Base-by-base conservation (phyloP, 495 filamentous ascomycete genomes). In the Xylaria cubensis region DNA sequence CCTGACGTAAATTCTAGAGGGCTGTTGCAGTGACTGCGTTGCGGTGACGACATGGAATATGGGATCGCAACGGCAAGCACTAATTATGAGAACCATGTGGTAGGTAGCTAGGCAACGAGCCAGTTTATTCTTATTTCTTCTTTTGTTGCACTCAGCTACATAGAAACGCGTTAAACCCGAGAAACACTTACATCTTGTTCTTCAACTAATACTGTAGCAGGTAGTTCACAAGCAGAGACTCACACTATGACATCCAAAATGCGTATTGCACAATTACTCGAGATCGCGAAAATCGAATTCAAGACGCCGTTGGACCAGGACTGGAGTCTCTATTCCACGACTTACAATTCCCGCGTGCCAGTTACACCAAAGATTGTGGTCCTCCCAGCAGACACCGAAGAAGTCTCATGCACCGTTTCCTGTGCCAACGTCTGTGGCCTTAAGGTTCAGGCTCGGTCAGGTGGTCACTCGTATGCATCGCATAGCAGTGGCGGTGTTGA, bases 381-480 rank as follows among this genome's bases (percentile, higher is more conserved):
- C 4, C 78, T 88, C 8, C 92, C 92, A 1, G 74, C 76, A 15
- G 84, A 78, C 0, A 46, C 81, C 0, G 62, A 80, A 10, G 81
- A 93, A 21, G 83, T 94, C 36, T 81, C 83, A 0, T 74, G 73
- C 7, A 84, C 86, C 4, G 85, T 92, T 7, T 67, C 66, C 58
- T 89, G 85, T 66, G 90, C 88, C 0, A 75, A 75, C 0, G 67
- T 73, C 0, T 63, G 79, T 62, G 78, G 77, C 15, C 72, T 89
- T 69, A 88, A 89, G 64, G 89, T 93, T 26, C 90, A 91, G 64
- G 82, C 90, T 41, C 86, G 86, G 73, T 86, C 86, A 34, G 92
- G 92, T 39, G 92, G 92, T 1, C 92, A 93, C 74, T 90, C 87
- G n/a, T 93, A 92, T 78, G 89, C 84, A 2, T 90, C 88, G 5